These are phyloP conservation scores for Ceratocystiopsis sp. DNA, from an alignment of 2,329 filamentous ascomycete genomes.

Conservation along the genomic window DNA sequence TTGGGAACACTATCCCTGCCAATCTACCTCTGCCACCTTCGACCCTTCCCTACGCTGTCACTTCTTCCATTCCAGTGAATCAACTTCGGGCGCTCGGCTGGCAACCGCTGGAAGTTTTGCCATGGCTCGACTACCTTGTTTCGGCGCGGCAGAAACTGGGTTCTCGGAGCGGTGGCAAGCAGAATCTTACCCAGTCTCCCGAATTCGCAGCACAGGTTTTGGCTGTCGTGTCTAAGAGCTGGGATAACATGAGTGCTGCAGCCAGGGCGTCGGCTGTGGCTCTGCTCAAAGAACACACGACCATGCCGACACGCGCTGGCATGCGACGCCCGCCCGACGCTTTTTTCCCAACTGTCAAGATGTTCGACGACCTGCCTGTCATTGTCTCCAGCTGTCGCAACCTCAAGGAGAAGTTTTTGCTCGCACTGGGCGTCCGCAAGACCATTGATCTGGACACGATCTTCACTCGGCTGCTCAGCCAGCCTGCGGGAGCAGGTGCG, in stretches of 20 bases:
- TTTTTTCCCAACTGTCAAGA: constrained; percentile 83
- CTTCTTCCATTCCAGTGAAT: constrained; percentile 44
- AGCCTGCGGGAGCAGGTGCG: constrained; percentile 27
- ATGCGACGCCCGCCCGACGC: constrained; percentile 76
- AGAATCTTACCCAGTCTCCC: constrained; percentile 54
- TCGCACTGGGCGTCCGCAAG: constrained; percentile 75
- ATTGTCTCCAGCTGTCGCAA: constrained; percentile 52
- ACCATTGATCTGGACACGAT: constrained; percentile 90
- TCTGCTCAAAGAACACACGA: constrained; percentile 48
- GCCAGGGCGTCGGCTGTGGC: constrained; percentile 49
- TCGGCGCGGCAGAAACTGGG: constrained; percentile 42
- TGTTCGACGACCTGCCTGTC: constrained; percentile 85
- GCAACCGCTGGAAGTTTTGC: constrained; percentile 66
- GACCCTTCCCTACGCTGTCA: constrained; percentile 75
- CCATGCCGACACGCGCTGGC: constrained; percentile 80
- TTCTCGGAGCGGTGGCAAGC: constrained; percentile 23
- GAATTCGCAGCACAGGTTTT: constrained; percentile 65
- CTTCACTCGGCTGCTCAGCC: constrained; percentile 64
- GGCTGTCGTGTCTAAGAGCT: constrained; percentile 69
- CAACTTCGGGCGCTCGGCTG: constrained; percentile 74
- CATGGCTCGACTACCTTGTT: constrained; percentile 74
- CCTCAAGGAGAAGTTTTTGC: constrained; percentile 81
- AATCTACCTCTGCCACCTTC: constrained; percentile 63
- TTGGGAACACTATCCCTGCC: constrained; percentile 62
- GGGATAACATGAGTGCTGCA: constrained; percentile 57